These are phyloP conservation scores for Sugiyamaella lignohabitans DNA, from an alignment of 805 yeast genomes.

Conservation along the genomic window DNA sequence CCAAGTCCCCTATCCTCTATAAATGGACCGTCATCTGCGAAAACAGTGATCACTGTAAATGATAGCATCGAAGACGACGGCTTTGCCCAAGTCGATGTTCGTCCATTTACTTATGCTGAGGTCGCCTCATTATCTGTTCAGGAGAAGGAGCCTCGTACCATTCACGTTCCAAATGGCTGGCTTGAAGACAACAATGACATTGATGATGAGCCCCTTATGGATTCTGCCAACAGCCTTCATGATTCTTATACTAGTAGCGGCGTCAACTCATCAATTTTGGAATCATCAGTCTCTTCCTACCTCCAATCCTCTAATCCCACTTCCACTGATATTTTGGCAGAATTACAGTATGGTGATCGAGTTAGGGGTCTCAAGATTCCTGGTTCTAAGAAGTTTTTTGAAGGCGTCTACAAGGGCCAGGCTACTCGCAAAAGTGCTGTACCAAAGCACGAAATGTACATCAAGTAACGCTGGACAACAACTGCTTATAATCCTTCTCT, in stretches of 20 bases:
- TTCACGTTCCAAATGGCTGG: slow-evolving; percentile 15
- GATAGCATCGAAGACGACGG: slow-evolving; percentile 33
- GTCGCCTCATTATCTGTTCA: slow-evolving; percentile 34
- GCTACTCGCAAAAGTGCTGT: too few species aligned
- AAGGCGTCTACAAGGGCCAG: too few species aligned
- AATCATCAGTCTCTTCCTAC: too few species aligned
- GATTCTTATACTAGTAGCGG: slow-evolving; percentile 3
- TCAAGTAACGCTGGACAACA: too few species aligned
- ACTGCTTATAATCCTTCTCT: too few species aligned
- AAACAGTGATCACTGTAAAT: slow-evolving; percentile 7
- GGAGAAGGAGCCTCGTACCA: slow-evolving; percentile 6
- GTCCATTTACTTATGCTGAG: slow-evolving; percentile 49
- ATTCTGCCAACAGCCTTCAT: slow-evolving; percentile 21
- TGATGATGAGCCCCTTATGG: too few species aligned
- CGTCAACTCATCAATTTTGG: not conserved
- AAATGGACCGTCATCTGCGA: not conserved
- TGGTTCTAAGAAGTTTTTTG: too few species aligned
- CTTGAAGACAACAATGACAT: slow-evolving; percentile 22
- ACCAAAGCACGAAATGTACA: too few species aligned
- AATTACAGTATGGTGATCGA: slow-evolving; percentile 19
- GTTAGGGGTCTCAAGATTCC: slow-evolving; percentile 9
- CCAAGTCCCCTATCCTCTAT: not conserved
- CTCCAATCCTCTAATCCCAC: not conserved
- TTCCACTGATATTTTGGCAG: slow-evolving; percentile 10
- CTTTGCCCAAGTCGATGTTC: slow-evolving; percentile 41